These are phyloP conservation scores for Bryum argenteum DNA, from an alignment of 225 moss, liverwort and hornwort species.

Conservation along the genomic window DNA sequence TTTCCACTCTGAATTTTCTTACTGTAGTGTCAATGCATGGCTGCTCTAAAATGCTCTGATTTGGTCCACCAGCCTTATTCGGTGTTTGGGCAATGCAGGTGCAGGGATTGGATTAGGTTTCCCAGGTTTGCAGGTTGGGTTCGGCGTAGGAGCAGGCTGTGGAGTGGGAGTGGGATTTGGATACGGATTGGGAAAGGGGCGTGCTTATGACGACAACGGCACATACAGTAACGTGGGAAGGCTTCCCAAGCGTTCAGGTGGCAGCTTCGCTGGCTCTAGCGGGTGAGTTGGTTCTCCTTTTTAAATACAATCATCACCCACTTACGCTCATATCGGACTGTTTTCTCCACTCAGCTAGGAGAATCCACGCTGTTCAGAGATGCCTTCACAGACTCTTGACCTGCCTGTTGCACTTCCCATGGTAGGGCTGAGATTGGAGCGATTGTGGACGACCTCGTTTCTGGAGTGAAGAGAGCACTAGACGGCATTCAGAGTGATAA, in stretches of 20 bases:
- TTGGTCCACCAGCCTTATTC: constrained; percentile 2
- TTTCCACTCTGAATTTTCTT: background rate
- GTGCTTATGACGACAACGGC: constrained; percentile 66
- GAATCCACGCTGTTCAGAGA: background rate
- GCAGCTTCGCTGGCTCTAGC: constrained; percentile 46
- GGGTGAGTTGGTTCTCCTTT: constrained; percentile 52
- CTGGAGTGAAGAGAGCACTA: constrained; percentile 75
- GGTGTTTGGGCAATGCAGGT: constrained; percentile 49
- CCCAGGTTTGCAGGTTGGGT: constrained; percentile 84
- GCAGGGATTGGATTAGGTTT: constrained; percentile 89
- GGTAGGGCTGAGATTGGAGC: constrained; percentile 76
- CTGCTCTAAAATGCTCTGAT: background rate
- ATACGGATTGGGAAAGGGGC: constrained; percentile 83
- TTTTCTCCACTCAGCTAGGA: background rate
- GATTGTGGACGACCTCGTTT: constrained; percentile 76
- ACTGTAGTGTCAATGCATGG: background rate
- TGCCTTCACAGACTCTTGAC: constrained; percentile 11
- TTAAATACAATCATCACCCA: background rate
- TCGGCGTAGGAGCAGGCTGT: constrained; percentile 92
- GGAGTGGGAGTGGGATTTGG: constrained; percentile 88
- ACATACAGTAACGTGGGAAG: constrained; percentile 73
- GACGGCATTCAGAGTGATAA: constrained; percentile 43
- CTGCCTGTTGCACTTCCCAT: constrained; percentile 11
- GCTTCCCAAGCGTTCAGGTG: constrained; percentile 40
- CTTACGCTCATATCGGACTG: background rate